Base-by-base conservation (phyloP, 208 protist species). In the Trichomonas gallinae region DNA sequence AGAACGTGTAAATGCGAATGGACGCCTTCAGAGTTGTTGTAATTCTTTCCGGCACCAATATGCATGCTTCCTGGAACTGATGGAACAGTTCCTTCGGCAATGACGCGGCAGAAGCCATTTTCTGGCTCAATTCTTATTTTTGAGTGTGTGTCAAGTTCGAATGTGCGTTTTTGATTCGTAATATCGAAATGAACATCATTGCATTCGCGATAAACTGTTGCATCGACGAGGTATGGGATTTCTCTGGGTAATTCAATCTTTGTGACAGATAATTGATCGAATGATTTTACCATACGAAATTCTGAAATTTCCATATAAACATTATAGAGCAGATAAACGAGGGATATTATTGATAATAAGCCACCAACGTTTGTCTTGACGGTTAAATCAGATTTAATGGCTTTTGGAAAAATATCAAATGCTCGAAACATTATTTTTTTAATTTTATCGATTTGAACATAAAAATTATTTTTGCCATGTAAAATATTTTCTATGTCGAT, bases 381-480 rank as follows among this genome's bases (percentile, higher is more conserved):
- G n/a, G 9, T 93, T n/a, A 89, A 46, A 13, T 93, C 87, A 6
- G 15, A 49, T 48, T 93, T 42, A 51, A 26, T 31, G 1, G 40
- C 44, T 58, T 93, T 93, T n/a, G 87, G 87, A 38, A 93, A 93
- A 26, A 93, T 93, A 93, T 93, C 87, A 51, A 93, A 93, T 11
- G 17, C 40, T 0, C 38, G 31, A 21, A 89, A n/a, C 83, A 89
- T 89, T 44, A 21, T 58, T 58, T 58, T 72, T 72, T 72, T 72
- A 6, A 72, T 72, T 72, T 72, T 72, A 72, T 72, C 15, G 63
- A 21, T 82, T 82, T 82, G 63, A 34, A 34, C 15, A 34, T 1
- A 21, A 82, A 36, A 8, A 21, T n/a, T 82, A 8, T 21, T 34
- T 26, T n/a, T n/a, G n/a, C n/a, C n/a, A n/a, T n/a, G n/a, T n/a